phyloP scores from a whole-genome alignment of 352 stramenopile genomes.

The Phytophthora boehmeriae region DNA sequence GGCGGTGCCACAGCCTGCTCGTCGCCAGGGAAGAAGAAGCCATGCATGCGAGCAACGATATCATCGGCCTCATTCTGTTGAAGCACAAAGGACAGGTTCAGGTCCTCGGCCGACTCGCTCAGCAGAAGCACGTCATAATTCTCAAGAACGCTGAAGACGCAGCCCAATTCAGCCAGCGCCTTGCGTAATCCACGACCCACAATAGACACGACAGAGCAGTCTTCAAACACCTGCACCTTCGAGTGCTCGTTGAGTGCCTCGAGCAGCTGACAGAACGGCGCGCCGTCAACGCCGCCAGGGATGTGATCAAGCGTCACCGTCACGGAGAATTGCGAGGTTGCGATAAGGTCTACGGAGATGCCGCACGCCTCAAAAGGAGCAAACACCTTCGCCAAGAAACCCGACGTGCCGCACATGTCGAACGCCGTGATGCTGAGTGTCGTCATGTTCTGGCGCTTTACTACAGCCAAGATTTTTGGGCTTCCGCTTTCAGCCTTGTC shows the following conservation, averaged over 20 bases:
- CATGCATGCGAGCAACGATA: slow-evolving; percentile 83
- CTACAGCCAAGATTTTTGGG: slow-evolving; percentile 88
- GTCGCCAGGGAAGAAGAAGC: slow-evolving; percentile 66
- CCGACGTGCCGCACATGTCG: slow-evolving; percentile 85
- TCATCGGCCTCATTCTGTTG: slow-evolving; percentile 77
- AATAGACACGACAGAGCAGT: slow-evolving; percentile 89
- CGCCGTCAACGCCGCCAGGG: slow-evolving; percentile 71
- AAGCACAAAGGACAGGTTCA: slow-evolving; percentile 92
- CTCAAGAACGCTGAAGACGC: slow-evolving; percentile 86
- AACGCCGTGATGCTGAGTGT: slow-evolving; percentile 90
- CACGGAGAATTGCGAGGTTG: slow-evolving; percentile 90
- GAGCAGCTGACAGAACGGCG: slow-evolving; percentile 71
- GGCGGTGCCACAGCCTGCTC: slow-evolving; percentile 7
- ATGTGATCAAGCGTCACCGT: slow-evolving; percentile 90
- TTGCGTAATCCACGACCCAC: slow-evolving; percentile 83
- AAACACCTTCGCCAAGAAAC: slow-evolving; percentile 90
- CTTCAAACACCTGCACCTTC: slow-evolving; percentile 76
- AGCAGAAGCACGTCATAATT: slow-evolving; percentile 87
- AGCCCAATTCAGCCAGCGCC: slow-evolving; percentile 79
- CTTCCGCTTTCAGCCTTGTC: slow-evolving; percentile 44
- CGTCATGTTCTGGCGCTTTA: slow-evolving; percentile 85
- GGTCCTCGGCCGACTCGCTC: slow-evolving; percentile 86
- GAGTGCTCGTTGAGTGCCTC: slow-evolving; percentile 71
- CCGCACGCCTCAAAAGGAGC: slow-evolving; percentile 81
- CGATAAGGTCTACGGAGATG: slow-evolving; percentile 90